A percentile compares a stretch with the other conserved stretches of the same genome.
Conservation (phyloP, 1,284 basidiomycete genomes). For the Pseudozyma sp. region DNA sequence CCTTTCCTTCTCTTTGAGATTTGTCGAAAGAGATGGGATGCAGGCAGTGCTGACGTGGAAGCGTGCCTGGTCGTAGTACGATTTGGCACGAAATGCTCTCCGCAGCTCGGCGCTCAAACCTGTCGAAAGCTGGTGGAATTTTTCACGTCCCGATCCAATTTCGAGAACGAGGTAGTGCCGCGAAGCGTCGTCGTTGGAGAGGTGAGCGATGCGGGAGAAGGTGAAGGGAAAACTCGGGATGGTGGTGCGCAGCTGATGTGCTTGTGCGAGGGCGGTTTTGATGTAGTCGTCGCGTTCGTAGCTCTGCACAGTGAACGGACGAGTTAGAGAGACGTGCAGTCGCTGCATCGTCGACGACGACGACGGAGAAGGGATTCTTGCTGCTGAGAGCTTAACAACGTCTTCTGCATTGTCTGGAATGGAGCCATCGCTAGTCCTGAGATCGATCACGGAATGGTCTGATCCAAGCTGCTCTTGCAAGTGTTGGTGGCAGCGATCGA, state of each 20-base stretch:
- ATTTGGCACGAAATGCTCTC: conserved; percentile 33
- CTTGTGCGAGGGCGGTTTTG: conserved; percentile 14
- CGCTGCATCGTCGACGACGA: neutral
- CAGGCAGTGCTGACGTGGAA: conserved; percentile 49
- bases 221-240: conserved; percentile 31
- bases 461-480: conserved; percentile 19
- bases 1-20: neutral
- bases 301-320: conserved; percentile 46
- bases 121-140: conserved; percentile 33
- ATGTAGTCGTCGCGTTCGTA: conserved; percentile 46
- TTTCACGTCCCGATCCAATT: conserved; percentile 33
- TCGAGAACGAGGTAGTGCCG: conserved; percentile 50
- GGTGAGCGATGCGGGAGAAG: conserved; percentile 35
- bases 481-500: conserved; percentile 2
- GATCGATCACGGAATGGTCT: conserved; percentile 8
- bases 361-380: neutral
- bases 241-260: conserved; percentile 1
- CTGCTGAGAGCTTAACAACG: neutral
- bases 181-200: conserved; percentile 40
- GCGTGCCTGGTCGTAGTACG: conserved; percentile 50
- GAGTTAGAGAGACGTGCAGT: conserved; percentile 49
- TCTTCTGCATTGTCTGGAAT: neutral
- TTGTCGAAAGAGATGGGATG: neutral
- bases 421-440: neutral
- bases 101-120: conserved; percentile 24